Evolutionary conservation across 2,329 filamentous ascomycete genomes (phyloP), one percentile per base, ranked within the genome.

Genomic region (Beauveria asiatica): DNA sequence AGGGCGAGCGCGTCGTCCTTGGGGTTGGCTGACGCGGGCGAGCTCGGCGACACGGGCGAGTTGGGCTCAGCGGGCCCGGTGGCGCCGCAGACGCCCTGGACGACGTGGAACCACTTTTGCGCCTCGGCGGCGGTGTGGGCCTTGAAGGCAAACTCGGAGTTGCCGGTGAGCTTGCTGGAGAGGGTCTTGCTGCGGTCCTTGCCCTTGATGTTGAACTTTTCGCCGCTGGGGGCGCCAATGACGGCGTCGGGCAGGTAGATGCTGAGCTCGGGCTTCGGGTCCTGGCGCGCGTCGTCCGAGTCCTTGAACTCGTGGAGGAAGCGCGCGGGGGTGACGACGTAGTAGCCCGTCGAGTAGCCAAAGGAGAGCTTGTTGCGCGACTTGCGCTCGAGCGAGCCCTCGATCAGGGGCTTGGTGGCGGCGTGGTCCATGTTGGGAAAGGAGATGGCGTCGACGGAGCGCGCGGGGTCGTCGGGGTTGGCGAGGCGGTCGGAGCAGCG

Each of bases 291-390:
- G 69, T 85, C 82, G 68, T 97, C 93, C 70, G 90, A 88, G 69
- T 95, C 92, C 76, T 96, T 96, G 81, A 96, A 99, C 74, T 97
- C 92, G 76, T 99, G 94, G 61, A 99, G 77, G 76, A 88, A 99
- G 69, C 90, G 91, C 61, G 89, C 83, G 0, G 91, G 89, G 0
- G 92, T 96, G 52, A 97, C 85, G 60, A 94, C 93, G 70, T 96
- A 99, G 80, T 95, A 96, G 60, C 83, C 85, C 0, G 89, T 84
- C 64, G 85, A 86, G 74, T 90, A 94, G 61, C 88, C 88, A 75
- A 88, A 84, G 21, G 82, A 82, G 37, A 91, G 83, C 75, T 96
- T 87, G 73, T 96, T 89, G 67, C 92, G 89, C 63, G 88, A 91
- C 77, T 96, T 97, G 70, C 91, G 88, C 78, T 97, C 91, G 53